phyloP scores from a whole-genome alignment of 2,329 filamentous ascomycete genomes.

The Magnaporthiopsis poae region DNA sequence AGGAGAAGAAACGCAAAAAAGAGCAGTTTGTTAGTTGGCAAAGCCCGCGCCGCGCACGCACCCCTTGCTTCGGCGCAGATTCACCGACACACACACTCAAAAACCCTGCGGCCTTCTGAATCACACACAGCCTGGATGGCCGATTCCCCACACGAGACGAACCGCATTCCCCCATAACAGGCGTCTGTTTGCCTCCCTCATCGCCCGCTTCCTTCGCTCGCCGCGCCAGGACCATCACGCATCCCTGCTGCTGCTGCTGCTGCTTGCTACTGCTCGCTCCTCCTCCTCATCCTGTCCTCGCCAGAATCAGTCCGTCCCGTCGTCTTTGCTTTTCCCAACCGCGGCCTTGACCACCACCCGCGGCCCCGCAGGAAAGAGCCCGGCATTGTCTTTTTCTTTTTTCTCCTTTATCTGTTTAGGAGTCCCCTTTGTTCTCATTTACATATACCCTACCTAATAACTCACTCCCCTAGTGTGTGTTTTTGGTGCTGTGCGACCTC shows the following conservation, averaged over 20 bases:
- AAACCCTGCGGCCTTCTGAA: background rate
- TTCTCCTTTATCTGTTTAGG: no score
- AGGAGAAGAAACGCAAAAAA: background rate
- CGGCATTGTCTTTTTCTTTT: background rate
- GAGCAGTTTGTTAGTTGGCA: no score
- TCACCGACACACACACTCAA: background rate
- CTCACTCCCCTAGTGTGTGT: no score
- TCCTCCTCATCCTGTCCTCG: background rate
- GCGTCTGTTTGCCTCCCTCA: background rate
- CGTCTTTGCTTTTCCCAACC: background rate
- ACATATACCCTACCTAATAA: no score
- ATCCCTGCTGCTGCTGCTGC: background rate
- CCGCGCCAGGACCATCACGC: background rate
- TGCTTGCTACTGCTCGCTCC: background rate
- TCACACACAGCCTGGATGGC: background rate
- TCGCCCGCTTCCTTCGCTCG: no score
- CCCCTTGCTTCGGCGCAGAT: background rate
- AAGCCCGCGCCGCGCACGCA: background rate
- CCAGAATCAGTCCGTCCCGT: background rate
- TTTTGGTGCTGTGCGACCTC: background rate
- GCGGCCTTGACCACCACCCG: background rate
- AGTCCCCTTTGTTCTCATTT: no score
- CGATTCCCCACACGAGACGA: background rate
- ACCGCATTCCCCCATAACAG: background rate
- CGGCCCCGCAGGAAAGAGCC: background rate